Evolutionary conservation across 176 grass and related monocot genomes (phyloP).

Genomic region (Canna indica): DNA sequence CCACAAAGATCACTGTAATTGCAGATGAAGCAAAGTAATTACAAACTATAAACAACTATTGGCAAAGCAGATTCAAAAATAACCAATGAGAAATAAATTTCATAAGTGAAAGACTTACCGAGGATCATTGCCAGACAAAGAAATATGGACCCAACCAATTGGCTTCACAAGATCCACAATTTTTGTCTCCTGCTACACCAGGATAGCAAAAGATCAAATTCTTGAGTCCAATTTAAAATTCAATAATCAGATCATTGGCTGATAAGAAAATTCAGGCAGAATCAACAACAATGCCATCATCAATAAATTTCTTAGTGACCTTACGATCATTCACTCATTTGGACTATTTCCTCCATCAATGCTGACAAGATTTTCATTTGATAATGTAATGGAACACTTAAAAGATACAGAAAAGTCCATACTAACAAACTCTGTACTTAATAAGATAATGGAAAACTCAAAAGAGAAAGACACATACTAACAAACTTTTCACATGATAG

Average conservation of each 20-base stretch:
- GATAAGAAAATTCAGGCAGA: neutral
- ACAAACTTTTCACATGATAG: too few relatives aligned
- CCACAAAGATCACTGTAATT: too few relatives aligned
- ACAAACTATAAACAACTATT: too few relatives aligned
- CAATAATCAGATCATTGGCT: neutral
- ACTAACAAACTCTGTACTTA: too few relatives aligned
- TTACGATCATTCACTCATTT: neutral
- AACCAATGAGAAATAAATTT: too few relatives aligned
- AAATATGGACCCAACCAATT: slow-evolving; percentile 82
- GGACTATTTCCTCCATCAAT: neutral
- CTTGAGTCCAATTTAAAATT: neutral
- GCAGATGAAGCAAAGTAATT: too few relatives aligned
- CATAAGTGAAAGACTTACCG: slow-evolving; percentile 30
- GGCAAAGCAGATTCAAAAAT: too few relatives aligned
- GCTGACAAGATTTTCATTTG: neutral
- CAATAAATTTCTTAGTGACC: neutral
- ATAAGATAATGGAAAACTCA: too few relatives aligned
- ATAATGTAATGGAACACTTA: neutral
- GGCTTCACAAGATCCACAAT: slow-evolving; percentile 81
- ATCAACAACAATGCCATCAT: neutral
- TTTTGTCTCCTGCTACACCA: slow-evolving; percentile 67
- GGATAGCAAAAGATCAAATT: neutral
- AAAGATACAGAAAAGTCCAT: neutral
- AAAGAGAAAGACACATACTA: neutral
- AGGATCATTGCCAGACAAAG: slow-evolving; percentile 72